Base-by-base conservation (phyloP, 257 asterid genomes). In the Przewalskia tangutica region DNA sequence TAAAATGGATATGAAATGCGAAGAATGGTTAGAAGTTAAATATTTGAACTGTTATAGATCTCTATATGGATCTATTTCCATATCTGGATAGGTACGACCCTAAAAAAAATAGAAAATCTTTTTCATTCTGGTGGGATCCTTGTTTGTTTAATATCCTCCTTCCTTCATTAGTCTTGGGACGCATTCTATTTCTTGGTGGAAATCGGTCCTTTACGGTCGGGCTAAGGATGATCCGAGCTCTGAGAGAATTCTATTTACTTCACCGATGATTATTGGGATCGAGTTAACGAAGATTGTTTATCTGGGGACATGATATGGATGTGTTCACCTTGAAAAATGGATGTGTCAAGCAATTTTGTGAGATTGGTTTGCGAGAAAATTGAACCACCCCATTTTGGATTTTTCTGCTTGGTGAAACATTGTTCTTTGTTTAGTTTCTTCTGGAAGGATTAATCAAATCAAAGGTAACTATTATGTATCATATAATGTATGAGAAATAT, bases 301-400 rank as follows among this genome's bases (percentile, higher is more conserved):
- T 88, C 80, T 48, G 91, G 92, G 60, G 90, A 27, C 92, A 88
- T 81, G 90, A 89, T 48, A 32, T 85, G 66, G 91, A 90, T 2
- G 20, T 85, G 7, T 83, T 63, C 32, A 14, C 36, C 23, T 7
- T 90, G 48, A 63, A 34, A 59, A 89, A 86, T 76, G 83, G 76
- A 2, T 84, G 38, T 5, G 60, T 86, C 40, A 9, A 60, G 16
- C 36, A 77, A 0, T 0, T 86, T 71, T 6, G 81, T 55, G 89
- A 83, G 1, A 8, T 11, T 27, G 56, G 80, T 16, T 7, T 44
- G 14, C 56, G n/a, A 79, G 23, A 86, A 58, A 46, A 51, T 88
- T 38, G 63, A 32, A 9, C 89, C 89, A 1, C 83, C 87, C 86
- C 85, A 2, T 67, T 89, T 67, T 86, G 89, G 89, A 51, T 90